Percentiles rank a stretch among this genome's conserved stretches.
These are phyloP conservation scores for Meira nashicola DNA, from an alignment of 1,284 basidiomycete genomes.

Conservation along the genomic window DNA sequence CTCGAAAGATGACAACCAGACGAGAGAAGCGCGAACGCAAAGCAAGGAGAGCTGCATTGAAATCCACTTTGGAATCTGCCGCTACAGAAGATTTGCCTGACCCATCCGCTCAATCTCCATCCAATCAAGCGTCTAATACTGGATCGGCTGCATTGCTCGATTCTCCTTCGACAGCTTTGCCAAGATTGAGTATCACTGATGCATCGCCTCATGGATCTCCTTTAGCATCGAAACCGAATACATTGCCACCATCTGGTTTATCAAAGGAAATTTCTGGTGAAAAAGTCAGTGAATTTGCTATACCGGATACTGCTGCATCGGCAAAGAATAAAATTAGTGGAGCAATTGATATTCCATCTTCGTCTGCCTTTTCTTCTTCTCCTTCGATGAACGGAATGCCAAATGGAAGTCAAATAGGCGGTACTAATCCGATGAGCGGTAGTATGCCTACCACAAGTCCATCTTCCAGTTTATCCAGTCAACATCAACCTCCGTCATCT, in stretches of 20 bases:
- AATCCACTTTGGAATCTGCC: conserved; percentile 15
- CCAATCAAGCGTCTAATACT: background rate
- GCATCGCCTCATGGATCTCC: conserved; percentile 40
- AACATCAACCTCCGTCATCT: conserved; percentile 27
- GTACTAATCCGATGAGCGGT: too few species aligned
- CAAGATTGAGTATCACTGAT: conserved; percentile 40
- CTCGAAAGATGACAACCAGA: conserved; percentile 31
- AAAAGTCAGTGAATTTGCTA: too few species aligned
- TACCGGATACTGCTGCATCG: too few species aligned
- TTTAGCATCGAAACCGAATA: conserved; percentile 24
- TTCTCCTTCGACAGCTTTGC: conserved; percentile 37
- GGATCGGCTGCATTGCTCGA: conserved; percentile 2
- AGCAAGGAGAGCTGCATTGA: conserved; percentile 27
- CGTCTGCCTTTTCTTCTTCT: background rate
- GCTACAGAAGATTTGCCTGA: conserved; percentile 14
- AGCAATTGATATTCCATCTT: background rate
- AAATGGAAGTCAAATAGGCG: too few species aligned
- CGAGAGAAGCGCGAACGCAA: conserved; percentile 40
- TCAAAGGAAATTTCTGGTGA: too few species aligned
- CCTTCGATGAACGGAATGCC: background rate
- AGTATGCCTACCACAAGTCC: background rate
- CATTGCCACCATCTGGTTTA: conserved; percentile 18
- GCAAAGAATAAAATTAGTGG: too few species aligned
- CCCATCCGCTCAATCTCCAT: conserved; percentile 14
- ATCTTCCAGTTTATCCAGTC: conserved; percentile 7